Percentiles rank a stretch among this genome's conserved stretches.
Evolutionary conservation across 345 rosid genomes (phyloP).

Genomic region (Citrus medica): DNA sequence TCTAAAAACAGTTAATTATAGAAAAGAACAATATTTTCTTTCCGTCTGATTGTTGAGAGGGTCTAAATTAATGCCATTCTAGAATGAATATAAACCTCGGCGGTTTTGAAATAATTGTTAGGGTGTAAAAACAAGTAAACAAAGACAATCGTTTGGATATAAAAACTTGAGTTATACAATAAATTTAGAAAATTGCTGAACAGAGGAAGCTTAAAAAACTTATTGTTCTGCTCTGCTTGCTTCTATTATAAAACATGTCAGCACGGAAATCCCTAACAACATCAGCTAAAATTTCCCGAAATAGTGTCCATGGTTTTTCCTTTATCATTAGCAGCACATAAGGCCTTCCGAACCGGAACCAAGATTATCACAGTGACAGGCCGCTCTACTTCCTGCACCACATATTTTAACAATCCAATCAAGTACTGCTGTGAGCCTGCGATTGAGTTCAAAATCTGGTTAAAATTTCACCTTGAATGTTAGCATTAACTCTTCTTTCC

Average conservation of each 20-base stretch:
- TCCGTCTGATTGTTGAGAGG: too few relatives aligned
- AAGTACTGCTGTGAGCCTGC: not conserved
- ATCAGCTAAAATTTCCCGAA: not conserved
- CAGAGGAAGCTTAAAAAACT: too few relatives aligned
- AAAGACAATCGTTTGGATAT: too few relatives aligned
- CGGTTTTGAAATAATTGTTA: too few relatives aligned
- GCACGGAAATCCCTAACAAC: not conserved
- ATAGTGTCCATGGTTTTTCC: not conserved
- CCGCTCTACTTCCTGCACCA: constrained; percentile 21
- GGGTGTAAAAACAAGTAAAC: too few relatives aligned
- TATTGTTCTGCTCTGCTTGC: too few relatives aligned
- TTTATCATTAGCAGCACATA: not conserved
- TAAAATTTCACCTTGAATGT: constrained; percentile 16
- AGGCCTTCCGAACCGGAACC: constrained; percentile 28
- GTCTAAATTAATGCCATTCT: too few relatives aligned
- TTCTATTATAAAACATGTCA: not conserved
- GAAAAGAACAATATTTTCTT: too few relatives aligned
- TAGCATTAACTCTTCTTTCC: not conserved
- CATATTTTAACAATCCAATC: not conserved
- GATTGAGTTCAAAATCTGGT: not conserved
- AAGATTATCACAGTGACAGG: constrained; percentile 12
- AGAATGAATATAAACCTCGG: too few relatives aligned
- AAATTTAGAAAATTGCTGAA: too few relatives aligned
- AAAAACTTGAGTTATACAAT: too few relatives aligned
- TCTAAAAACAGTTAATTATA: too few relatives aligned